Evolutionary conservation across 2,329 filamentous ascomycete species (phyloP).

Genomic region (Alternaria rosae): DNA sequence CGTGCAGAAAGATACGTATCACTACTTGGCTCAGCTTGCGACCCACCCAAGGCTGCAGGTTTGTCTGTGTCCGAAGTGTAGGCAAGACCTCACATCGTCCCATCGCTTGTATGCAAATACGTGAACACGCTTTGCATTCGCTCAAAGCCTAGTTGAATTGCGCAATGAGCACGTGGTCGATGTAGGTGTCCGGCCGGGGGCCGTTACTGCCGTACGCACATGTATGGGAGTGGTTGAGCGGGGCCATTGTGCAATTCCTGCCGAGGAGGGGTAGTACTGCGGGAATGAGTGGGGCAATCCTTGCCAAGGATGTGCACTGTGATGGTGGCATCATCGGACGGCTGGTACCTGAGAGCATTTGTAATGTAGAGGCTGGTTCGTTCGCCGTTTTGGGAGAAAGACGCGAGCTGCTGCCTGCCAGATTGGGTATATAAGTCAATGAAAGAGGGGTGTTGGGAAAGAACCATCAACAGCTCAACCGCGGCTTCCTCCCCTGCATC

Average conservation of each 20-base stretch:
- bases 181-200: not conserved
- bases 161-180: not conserved
- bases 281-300: not conserved
- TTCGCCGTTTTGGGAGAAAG: not conserved
- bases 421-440: conserved; percentile 2
- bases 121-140: not conserved
- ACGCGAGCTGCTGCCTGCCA: not conserved
- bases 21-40: not conserved
- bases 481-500: not conserved
- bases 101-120: not conserved
- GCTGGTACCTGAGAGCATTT: not conserved
- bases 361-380: not conserved
- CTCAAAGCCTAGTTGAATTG: not conserved
- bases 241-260: not conserved
- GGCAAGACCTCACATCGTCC: not conserved
- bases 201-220: not conserved
- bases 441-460: not conserved
- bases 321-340: not conserved
- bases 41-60: not conserved
- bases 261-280: not conserved
- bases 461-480: not conserved
- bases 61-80: not conserved
- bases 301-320: not conserved
- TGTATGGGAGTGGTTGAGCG: not conserved
- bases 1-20: not conserved